phyloP scores from a whole-genome alignment of 306 rosid genomes.

The Pueraria montana region DNA sequence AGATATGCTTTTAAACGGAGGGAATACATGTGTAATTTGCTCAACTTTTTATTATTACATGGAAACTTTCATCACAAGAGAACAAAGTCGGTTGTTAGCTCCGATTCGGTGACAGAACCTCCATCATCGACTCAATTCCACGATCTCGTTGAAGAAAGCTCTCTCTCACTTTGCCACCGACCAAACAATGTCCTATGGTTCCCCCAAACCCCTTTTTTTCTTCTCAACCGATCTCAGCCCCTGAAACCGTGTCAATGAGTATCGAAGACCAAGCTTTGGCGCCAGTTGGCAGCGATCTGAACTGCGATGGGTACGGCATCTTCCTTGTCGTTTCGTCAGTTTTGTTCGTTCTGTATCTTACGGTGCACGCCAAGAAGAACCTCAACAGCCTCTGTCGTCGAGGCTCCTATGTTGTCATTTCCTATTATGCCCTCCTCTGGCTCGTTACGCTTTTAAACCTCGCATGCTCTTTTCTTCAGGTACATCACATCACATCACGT shows the following conservation, averaged over 20 bases:
- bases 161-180: constrained; percentile 4
- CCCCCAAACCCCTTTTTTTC: background rate
- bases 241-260: constrained; percentile 25
- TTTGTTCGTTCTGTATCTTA: constrained; percentile 63
- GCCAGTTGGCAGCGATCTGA: constrained; percentile 37
- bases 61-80: background rate
- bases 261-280: constrained; percentile 1
- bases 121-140: background rate
- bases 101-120: constrained; percentile 9
- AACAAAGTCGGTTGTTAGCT: background rate
- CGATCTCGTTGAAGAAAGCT: background rate
- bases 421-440: constrained; percentile 80
- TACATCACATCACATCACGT: constrained; percentile 21
- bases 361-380: constrained; percentile 65
- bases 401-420: constrained; percentile 59
- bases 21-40: too few species aligned
- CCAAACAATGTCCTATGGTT: background rate
- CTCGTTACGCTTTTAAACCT: constrained; percentile 67
- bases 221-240: background rate
- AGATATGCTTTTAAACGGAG: too few species aligned
- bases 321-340: constrained; percentile 64
- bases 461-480: constrained; percentile 77
- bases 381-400: constrained; percentile 60
- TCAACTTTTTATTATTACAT: too few species aligned
- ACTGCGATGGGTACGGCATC: constrained; percentile 60